Evolutionary conservation across 306 rosid genomes (phyloP).

Genomic region (Acmispon strigosus): DNA sequence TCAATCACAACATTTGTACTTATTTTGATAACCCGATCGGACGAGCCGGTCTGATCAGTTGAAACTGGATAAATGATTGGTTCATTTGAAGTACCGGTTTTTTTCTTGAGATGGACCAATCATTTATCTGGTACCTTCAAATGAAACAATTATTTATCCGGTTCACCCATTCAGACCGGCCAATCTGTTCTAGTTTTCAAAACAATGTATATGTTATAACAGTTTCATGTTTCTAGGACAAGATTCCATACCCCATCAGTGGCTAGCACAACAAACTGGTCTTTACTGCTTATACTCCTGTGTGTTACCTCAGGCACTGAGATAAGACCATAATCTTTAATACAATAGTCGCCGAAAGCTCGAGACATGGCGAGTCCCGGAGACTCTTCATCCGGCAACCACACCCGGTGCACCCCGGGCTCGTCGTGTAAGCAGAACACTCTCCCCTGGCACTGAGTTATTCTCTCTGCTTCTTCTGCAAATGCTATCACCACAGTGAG

Average conservation of each 20-base stretch:
- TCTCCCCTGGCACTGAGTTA: constrained; percentile 64
- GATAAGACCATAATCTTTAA: constrained; percentile 75
- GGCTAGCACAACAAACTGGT: constrained; percentile 80
- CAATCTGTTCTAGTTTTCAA: no score
- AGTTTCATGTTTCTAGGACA: background rate
- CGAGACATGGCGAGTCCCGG: constrained; percentile 95
- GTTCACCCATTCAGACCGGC: no score
- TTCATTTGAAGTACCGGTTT: no score
- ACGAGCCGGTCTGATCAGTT: no score
- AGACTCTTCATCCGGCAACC: constrained; percentile 65
- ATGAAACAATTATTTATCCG: no score
- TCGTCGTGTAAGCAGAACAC: constrained; percentile 77
- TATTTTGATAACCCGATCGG: no score
- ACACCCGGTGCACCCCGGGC: constrained; percentile 76
- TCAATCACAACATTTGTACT: background rate
- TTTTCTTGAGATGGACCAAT: no score
- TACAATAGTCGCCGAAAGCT: constrained; percentile 85
- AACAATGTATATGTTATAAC: background rate
- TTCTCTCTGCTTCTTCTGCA: constrained; percentile 90
- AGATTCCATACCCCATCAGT: constrained; percentile 75
- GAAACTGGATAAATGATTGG: no score
- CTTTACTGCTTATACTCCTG: constrained; percentile 46
- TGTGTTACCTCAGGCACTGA: constrained; percentile 86
- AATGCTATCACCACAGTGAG: background rate
- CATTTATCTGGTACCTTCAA: no score